A percentile compares a stretch with the other conserved stretches of the same genome.
Evolutionary conservation across 2,329 filamentous ascomycete species (phyloP).

Genomic region (Curvularia sp.): DNA sequence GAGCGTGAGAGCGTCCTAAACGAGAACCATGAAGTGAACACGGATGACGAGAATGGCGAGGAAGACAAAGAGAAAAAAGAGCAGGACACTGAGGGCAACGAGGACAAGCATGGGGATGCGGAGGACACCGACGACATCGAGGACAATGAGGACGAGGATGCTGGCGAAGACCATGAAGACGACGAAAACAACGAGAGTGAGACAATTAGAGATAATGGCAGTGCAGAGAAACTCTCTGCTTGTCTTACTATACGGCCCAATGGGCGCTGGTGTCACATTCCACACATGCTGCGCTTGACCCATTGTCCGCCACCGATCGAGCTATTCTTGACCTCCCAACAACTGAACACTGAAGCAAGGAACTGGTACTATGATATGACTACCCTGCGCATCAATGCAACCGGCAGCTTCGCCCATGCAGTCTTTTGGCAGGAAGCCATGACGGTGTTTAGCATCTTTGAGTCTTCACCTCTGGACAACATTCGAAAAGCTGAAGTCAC

Average conservation of each 20-base stretch:
- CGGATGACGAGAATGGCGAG: background rate
- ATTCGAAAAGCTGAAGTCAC: conserved; percentile 42
- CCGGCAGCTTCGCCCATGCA: conserved; percentile 43
- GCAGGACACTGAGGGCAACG: conserved; percentile 1
- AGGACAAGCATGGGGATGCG: background rate
- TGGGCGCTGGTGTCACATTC: conserved; percentile 45
- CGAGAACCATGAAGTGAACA: conserved; percentile 15
- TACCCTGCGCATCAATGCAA: conserved; percentile 40
- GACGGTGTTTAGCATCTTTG: conserved; percentile 29
- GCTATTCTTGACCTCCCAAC: conserved; percentile 40
- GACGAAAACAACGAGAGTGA: background rate
- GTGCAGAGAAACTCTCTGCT: conserved; percentile 13
- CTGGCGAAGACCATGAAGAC: background rate
- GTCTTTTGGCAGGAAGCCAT: conserved; percentile 44
- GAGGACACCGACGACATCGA: background rate
- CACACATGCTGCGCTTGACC: conserved; percentile 43
- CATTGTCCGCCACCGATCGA: conserved; percentile 40
- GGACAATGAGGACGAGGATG: conserved; percentile 7
- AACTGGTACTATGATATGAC: conserved; percentile 47
- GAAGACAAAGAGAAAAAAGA: conserved; percentile 12
- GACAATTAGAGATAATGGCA: conserved; percentile 8
- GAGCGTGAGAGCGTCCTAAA: conserved; percentile 9
- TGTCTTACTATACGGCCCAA: conserved; percentile 23
- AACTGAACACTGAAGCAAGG: conserved; percentile 39
- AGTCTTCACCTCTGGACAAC: conserved; percentile 45